Base-by-base conservation (phyloP, 305 asterid genomes). In the Fraxinus latifolia region DNA sequence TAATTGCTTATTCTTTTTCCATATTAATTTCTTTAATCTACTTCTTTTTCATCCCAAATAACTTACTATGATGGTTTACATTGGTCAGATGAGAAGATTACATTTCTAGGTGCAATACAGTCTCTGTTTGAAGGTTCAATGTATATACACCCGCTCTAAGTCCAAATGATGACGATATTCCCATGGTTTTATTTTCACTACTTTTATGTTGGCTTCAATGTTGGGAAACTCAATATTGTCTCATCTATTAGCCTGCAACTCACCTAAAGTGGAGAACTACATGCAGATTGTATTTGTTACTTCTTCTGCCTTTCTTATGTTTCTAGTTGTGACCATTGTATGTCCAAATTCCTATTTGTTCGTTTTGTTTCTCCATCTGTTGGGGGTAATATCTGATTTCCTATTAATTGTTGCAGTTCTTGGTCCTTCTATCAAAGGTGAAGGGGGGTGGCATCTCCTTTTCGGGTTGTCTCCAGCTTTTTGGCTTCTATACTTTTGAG, bases 131-230 rank as follows among this genome's bases (percentile, higher is more conserved):
- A 95, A 91, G 99, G 99, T 82, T 95, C 99, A 1, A 94, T 95
- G 99, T 95, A 95, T 76, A 95, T 98, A n/a, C 99, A 25, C 99
- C 98, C 72, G 97, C 99, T 70, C 88, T 95, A 81, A 95, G 99
- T 87, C 98, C 99, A 78, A 95, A 94, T 77, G 94, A 92, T 55
- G 99, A 95, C 87, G 98, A 93, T 0, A 95, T 95, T 84, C 99
- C 99, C 82, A 95, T 79, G 99, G 99, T 79, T 91, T 95, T 81
- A 92, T 94, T 76, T 95, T 95, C 86, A 97, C 99, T 15, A 95
- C 97, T 82, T 95, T 94, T 86, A 95, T 95, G 98, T 80, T 95
- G 90, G 94, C 96, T 76, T 95, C 99, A 76, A 95, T 95, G 99
- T 86, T 95, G 87, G 99, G 99, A 85, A 95, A 98, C 88, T 94